Evolutionary conservation across 192 early-diverging fungal species (phyloP), one percentile per base, ranked within the genome.

Genomic region (Chytriomyces hyalinus): DNA sequence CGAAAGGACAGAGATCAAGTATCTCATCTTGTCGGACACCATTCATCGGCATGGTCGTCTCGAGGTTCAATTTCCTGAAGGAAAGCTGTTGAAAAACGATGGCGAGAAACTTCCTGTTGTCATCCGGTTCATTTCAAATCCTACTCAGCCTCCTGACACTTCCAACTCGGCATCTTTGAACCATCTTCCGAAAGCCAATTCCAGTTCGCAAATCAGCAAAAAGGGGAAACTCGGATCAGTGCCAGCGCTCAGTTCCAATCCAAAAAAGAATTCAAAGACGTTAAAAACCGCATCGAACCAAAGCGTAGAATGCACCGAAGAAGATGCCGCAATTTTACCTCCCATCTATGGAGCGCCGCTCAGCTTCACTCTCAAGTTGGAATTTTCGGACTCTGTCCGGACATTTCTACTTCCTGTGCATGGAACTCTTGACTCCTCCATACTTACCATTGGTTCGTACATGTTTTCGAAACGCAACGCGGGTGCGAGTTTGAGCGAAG

Each of bases 41-140:
- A 44, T 74, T 22, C 51, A 71, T 9, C 36, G 80, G 46, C 43
- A 76, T 46, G 81, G 78, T 17, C 43, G 11, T 8, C 69, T 87
- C 3, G 85, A 86, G 24, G 59, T 88, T 1, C 15, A 77, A 17
- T 88, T 87, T 75, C 87, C 87, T 22, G 87, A 88, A 63, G 87
- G 87, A 11, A 82, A 79, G 61, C 73, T 86, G 20, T 75, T 88
- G 15, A 85, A 85, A 73, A 78, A 78, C 46, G 84, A 85, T 53
- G 87, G 87, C 0, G 84, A 84, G 59, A 82, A 80, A 50, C 74
- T 88, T 17, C 73, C 87, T 6, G 78, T 86, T 44, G 78, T 83
- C 8, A 67, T 78, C 5, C 53, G 72, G n/a, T 87, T 87, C 72
- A 45, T 62, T 15, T 43, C 47, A 15, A 81, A 62, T 24, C 49